Base-by-base conservation (phyloP, 192 early-diverging fungal species). In the Entomortierella lignicola region DNA sequence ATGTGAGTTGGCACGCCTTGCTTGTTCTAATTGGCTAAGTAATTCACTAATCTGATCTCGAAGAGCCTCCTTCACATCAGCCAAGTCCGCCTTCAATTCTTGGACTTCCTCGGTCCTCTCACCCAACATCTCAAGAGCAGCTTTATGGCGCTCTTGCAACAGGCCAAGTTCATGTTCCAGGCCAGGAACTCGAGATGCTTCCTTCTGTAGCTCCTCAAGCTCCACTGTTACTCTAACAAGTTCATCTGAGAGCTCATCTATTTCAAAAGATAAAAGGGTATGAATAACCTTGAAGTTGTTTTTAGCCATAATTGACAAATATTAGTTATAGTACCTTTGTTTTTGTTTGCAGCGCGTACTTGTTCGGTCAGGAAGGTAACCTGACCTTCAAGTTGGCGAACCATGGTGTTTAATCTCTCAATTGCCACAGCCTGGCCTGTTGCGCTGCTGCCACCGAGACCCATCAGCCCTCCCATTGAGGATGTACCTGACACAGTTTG, bases 31-130 rank as follows among this genome's bases (percentile, higher is more conserved):
- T 59, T 88, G 81, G 23, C 62, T 60, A 20, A 91, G 70, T 25
- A 91, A 56, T 25, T 91, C 88, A 53, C 84, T 84, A 30, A 91
- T 85, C 81, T 94, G 92, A 42, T 83, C 73, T 15, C 87, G 69
- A 68, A 89, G 92, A 64, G 91, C 90, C 42, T 92, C 90, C 63
- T 92, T 92, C n/a, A 96, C 92, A 72, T 97, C 96, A 0, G 55
- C 60, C 52, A 94, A 86, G 72, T 93, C 93, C 4, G 89, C 89
- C 65, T 88, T 82, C 29, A 97, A 84, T 42, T 97, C 96, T 48
- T 91, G 83, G 17, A 95, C 92, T 61, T 90, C 86, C 72, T 97
- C 96, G 32, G 94, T 94, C 71, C 92, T 91, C 77, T 97, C 96
- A 25, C 96, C 96, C 41, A 97, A 77, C 80, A 97, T 83, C 70